Conservation (phyloP, 495 filamentous ascomycete species). For the Neurospora hispaniola region DNA sequence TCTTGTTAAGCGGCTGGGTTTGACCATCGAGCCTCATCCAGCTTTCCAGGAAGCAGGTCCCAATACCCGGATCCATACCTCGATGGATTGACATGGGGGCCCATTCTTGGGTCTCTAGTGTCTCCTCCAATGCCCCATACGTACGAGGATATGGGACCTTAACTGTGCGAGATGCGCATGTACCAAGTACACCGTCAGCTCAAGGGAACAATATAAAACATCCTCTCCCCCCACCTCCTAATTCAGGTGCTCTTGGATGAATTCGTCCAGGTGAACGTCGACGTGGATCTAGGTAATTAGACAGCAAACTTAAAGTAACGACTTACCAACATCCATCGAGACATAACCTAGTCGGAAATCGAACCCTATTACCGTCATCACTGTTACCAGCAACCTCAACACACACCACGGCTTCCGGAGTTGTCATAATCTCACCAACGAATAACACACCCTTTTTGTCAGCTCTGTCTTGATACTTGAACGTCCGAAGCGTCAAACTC, state of each 20-base stretch:
- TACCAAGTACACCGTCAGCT: not conserved
- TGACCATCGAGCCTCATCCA: not conserved
- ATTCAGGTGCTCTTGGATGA: not conserved
- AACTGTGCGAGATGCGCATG: not conserved
- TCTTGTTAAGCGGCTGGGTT: not conserved
- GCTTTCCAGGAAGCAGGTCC: not conserved
- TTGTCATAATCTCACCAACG: not conserved
- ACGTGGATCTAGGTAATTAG: not conserved
- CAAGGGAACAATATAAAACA: not conserved
- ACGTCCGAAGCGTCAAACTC: not conserved
- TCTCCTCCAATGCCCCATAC: not conserved
- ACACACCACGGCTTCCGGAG: not conserved
- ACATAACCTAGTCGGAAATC: not conserved
- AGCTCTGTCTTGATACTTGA: not conserved
- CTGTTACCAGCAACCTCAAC: not conserved
- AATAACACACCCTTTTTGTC: not conserved
- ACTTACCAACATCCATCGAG: not conserved
- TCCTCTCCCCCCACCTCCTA: not conserved
- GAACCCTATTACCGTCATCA: not conserved
- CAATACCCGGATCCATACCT: not conserved
- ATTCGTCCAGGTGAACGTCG: not conserved
- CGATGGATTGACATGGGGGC: not conserved
- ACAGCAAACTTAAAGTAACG: not conserved
- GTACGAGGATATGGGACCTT: not conserved
- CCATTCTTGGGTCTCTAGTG: not conserved